Base-by-base conservation (phyloP, 2,329 filamentous ascomycete species). In the Monilinia vaccinii-corymbosi region DNA sequence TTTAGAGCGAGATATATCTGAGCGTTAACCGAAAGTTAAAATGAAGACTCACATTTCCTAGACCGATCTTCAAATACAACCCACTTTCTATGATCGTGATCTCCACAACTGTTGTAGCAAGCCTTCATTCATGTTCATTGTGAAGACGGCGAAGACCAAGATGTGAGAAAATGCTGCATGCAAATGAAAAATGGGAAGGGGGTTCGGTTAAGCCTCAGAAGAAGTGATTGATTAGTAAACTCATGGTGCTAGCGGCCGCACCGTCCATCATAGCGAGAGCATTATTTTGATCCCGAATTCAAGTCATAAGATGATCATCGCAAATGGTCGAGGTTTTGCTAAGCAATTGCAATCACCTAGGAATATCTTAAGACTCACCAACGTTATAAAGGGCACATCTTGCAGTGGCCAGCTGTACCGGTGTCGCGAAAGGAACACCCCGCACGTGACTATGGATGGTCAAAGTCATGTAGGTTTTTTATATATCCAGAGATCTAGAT, bases 361-460 rank as follows among this genome's bases (percentile, higher is more conserved):
- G 21, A 21, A 9, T 16, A 28, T 23, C 28, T 34, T 31, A 4
- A 44, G 2, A 6, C 11, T 34, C 40, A n/a, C 23, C 14, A 14
- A 28, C 23, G 18, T 38, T 23, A 9, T n/a, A 21, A 45, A 45
- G n/a, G 56, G n/a, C 34, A 55, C 56, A 28, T 21, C 18, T 47
- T 48, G 51, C 10, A 40, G 50, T 42, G 42, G 42, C 21, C 58
- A 56, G 7, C 18, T 60, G 14, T 60, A 42, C n/a, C 34, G 58
- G 14, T 55, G 32, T 23, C 32, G 44, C 25, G 34, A 44, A 40
- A 42, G 58, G 31, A 48, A 18, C 14, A 60, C 31, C 0, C 23
- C 42, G 11, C 58, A 60, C 50, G 58, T 60, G 50, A 60, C 58
- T 31, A 60, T 60, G 58, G 58, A 60, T 60, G 50, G 51, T 48